Base-by-base conservation (phyloP, 2,329 filamentous ascomycete species). In the Trichoderma brevicompactum region DNA sequence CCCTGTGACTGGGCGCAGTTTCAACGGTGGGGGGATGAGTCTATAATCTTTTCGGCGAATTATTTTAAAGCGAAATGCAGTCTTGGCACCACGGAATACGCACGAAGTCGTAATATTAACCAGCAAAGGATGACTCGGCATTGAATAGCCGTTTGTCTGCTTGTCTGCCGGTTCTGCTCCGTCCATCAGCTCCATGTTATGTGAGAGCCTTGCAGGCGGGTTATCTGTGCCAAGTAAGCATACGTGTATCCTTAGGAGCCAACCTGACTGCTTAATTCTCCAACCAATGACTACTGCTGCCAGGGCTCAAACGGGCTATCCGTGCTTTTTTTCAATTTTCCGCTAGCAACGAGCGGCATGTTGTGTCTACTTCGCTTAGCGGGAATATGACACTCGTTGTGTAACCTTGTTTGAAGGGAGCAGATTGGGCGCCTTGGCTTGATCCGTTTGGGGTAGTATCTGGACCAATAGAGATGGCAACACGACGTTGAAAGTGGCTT, bases 341-440 rank as follows among this genome's bases (percentile, higher is more conserved):
- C 28, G 40, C 50, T 34, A 55, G 23, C 23, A 28, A 28, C 23
- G 23, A 38, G 43, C 50, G 46, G 40, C 40, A 9, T 48, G 36
- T 38, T 38, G 38, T 13, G 15, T 38, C 43, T n/a, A 15, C 44
- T 38, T 62, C 59, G 59, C 59, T 62, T 53, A 62, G 48, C 59
- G 48, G 44, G 12, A 62, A 44, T 15, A 44, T 23, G 48, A 53
- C 28, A 13, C 38, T 53, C 38, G 19, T 19, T 36, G n/a, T 52
- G 59, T 62, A 52, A 53, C 38, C 23, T 32, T 38, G 23, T n/a
- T 43, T 23, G 38, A 60, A 60, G 15, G 32, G 34, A 41, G 23
- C 5, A 28, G 23, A 28, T 28, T 28, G 23, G 23, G 23, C 23
- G 23, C 23, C 23, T 28, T 28, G 23, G 23, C 23, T 5, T 28